Conservation (phyloP, 2,329 filamentous ascomycete species). For the Uncinocarpus reesii region DNA sequence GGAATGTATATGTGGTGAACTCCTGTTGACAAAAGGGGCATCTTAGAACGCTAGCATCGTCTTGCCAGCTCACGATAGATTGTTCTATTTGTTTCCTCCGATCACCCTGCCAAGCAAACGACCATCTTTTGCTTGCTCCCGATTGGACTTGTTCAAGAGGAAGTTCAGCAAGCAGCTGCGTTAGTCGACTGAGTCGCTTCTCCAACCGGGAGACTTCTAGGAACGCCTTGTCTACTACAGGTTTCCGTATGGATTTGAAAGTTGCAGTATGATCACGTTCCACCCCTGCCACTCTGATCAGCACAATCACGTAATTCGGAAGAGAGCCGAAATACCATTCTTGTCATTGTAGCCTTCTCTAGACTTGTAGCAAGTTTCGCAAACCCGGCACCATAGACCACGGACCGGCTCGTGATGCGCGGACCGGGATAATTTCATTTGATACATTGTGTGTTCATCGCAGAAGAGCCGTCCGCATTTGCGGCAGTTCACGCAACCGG, state of each 20-base stretch:
- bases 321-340: slow-evolving; percentile 37
- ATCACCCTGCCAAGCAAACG: slow-evolving; percentile 58
- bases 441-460: slow-evolving; percentile 97
- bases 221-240: slow-evolving; percentile 70
- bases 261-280: slow-evolving; percentile 60
- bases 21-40: slow-evolving; percentile 96
- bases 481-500: slow-evolving; percentile 82
- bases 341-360: slow-evolving; percentile 92
- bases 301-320: neutral
- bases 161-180: slow-evolving; percentile 66
- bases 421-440: slow-evolving; percentile 90
- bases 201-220: slow-evolving; percentile 83
- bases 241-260: slow-evolving; percentile 62
- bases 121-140: slow-evolving; percentile 38
- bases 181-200: slow-evolving; percentile 83
- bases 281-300: slow-evolving; percentile 38
- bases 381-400: slow-evolving; percentile 88
- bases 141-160: slow-evolving; percentile 55
- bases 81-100: slow-evolving; percentile 76
- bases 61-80: slow-evolving; percentile 88
- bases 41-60: slow-evolving; percentile 65
- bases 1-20: slow-evolving; percentile 85
- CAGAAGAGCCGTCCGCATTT: slow-evolving; percentile 91
- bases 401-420: slow-evolving; percentile 82
- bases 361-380: slow-evolving; percentile 98